Percentiles rank a stretch among this genome's conserved stretches.
phyloP scores from a whole-genome alignment of 208 protist genomes.

The Trypanosoma platydactyli region DNA sequence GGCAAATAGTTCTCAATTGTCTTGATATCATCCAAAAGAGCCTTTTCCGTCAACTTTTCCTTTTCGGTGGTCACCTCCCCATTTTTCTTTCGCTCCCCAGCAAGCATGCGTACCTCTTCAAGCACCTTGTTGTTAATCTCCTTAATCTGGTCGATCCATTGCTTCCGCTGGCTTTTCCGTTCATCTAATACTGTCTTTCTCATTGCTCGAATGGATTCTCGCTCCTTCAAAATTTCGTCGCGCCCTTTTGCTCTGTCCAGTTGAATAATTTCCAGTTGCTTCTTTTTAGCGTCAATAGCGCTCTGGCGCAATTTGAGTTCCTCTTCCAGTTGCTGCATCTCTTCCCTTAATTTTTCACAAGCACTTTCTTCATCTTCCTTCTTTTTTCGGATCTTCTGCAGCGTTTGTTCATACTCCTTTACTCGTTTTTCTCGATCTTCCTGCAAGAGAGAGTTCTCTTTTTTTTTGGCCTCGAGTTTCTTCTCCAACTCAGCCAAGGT shows the following conservation, averaged over 20 bases:
- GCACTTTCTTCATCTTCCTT: conserved; percentile 84
- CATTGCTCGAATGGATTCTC: conserved; percentile 63
- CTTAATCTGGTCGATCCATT: conserved; percentile 90
- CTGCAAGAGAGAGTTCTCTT: conserved; percentile 74
- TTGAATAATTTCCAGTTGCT: conserved; percentile 87
- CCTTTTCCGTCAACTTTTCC: conserved; percentile 77
- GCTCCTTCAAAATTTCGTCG: conserved; percentile 80
- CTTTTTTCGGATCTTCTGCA: conserved; percentile 89
- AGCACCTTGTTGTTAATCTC: conserved; percentile 88
- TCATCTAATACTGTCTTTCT: conserved; percentile 67
- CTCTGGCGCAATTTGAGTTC: conserved; percentile 72
- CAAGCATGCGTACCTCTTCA: conserved; percentile 63
- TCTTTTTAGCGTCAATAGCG: conserved; percentile 77
- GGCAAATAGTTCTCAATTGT: conserved; percentile 85
- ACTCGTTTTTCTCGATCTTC: conserved; percentile 72
- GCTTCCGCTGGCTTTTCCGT: conserved; percentile 75
- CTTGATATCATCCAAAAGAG: conserved; percentile 78
- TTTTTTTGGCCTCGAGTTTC: conserved; percentile 77
- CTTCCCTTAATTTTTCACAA: conserved; percentile 66
- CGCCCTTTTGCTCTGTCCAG: conserved; percentile 84
- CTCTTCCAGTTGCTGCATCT: conserved; percentile 79
- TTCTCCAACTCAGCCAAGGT: conserved; percentile 77
- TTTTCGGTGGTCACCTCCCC: conserved; percentile 60
- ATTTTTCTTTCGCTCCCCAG: conserved; percentile 73
- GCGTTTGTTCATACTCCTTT: conserved; percentile 81